Percentiles rank a stretch among this genome's conserved stretches.
Evolutionary conservation across 2,329 filamentous ascomycete species (phyloP).

Genomic region (Colletotrichum graminicola): DNA sequence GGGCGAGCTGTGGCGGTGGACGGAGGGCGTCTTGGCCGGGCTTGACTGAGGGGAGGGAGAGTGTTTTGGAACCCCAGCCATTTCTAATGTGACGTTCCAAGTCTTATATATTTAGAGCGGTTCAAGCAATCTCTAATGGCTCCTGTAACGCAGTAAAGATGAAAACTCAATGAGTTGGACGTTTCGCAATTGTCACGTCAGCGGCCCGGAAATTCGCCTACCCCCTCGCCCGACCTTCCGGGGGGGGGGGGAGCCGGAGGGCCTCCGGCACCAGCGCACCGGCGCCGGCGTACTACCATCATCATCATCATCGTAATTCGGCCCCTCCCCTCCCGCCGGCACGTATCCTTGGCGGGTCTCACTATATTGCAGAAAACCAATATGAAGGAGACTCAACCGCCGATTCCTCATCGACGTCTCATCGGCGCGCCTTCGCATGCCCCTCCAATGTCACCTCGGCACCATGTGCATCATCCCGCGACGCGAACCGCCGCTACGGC

Average conservation of each 20-base stretch:
- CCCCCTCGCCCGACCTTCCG: neutral
- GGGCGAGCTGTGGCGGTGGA: constrained; percentile 56
- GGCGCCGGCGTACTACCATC: neutral
- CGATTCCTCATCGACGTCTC: constrained; percentile 11
- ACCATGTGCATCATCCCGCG: neutral
- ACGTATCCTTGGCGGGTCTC: constrained; percentile 4
- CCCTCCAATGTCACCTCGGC: constrained; percentile 9
- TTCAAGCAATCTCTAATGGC: neutral
- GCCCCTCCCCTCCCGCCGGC: neutral
- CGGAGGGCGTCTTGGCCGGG: constrained; percentile 44
- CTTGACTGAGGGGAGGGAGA: neutral
- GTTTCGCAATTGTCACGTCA: neutral
- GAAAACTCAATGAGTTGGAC: neutral
- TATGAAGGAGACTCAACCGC: constrained; percentile 3
- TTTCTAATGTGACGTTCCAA: neutral
- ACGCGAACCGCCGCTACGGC: constrained; percentile 19
- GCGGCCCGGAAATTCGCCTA: neutral
- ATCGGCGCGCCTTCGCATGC: constrained; percentile 1
- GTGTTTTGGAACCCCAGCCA: neutral
- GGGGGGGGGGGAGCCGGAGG: constrained; percentile 1
- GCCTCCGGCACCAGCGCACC: constrained; percentile 2
- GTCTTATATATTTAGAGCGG: neutral
- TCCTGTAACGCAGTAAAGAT: too few species aligned
- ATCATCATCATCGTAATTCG: neutral
- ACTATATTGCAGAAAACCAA: neutral